A percentile compares a stretch with the other conserved stretches of the same genome.
These are phyloP conservation scores for Monoraphidium neglectum DNA, from an alignment of 139 green algal genomes.

Conservation along the genomic window DNA sequence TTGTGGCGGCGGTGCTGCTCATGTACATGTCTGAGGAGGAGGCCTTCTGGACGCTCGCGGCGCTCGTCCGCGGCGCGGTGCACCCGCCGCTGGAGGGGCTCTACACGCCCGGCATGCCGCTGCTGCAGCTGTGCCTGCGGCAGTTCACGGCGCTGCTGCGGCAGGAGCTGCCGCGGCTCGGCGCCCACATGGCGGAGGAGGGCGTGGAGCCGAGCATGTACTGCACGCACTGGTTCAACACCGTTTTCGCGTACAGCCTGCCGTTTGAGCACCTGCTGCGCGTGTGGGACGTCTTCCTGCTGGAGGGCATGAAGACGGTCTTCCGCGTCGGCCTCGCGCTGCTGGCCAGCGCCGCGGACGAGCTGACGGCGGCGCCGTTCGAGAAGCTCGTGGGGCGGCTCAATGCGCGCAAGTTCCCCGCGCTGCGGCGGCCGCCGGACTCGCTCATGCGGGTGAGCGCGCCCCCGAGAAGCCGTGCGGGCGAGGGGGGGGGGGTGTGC, in stretches of 20 bases:
- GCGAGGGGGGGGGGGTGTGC: not conserved
- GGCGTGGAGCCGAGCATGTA: conserved; percentile 73
- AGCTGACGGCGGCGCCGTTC: conserved; percentile 55
- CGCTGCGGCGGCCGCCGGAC: conserved; percentile 32
- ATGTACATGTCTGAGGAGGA: conserved; percentile 91
- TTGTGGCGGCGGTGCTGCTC: conserved; percentile 84
- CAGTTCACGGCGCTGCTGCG: conserved; percentile 59
- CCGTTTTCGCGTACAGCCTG: conserved; percentile 84
- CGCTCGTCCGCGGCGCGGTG: conserved; percentile 46
- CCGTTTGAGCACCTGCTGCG: conserved; percentile 82
- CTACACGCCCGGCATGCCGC: conserved; percentile 72
- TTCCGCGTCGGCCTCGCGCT: conserved; percentile 78
- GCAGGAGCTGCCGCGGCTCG: conserved; percentile 56
- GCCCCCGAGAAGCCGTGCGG: too few species aligned
- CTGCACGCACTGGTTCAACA: conserved; percentile 91
- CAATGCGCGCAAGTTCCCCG: conserved; percentile 35
- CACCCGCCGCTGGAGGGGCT: conserved; percentile 65
- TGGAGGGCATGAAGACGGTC: conserved; percentile 55
- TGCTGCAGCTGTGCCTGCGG: conserved; percentile 79
- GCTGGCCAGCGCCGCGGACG: conserved; percentile 54
- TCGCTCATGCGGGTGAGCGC: conserved; percentile 30
- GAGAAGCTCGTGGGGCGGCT: conserved; percentile 50
- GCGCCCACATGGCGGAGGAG: conserved; percentile 53
- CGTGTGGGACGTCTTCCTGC: conserved; percentile 84
- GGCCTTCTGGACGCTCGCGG: conserved; percentile 90